These are phyloP conservation scores for Cladosporium sp. DNA, from an alignment of 2,329 filamentous ascomycete species.

Conservation along the genomic window DNA sequence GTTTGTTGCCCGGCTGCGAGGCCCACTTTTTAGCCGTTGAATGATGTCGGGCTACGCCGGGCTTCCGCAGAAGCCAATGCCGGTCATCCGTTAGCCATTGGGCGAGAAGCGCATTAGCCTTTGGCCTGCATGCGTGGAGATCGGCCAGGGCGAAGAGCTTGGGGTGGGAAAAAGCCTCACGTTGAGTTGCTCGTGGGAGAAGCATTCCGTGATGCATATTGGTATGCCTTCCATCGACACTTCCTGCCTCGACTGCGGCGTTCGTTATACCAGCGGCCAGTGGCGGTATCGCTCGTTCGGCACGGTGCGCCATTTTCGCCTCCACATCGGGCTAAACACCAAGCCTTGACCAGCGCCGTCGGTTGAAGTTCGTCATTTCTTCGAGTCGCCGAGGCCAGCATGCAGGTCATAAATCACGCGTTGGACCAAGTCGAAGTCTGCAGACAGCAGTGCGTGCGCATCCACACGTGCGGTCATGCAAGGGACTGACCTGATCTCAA, in stretches of 20 bases:
- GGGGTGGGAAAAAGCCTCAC: too few species aligned
- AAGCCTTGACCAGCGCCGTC: conserved; percentile 2
- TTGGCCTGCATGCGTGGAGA: conserved; percentile 1
- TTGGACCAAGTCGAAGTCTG: neutral
- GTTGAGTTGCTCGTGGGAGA: too few species aligned
- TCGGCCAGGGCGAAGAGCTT: conserved; percentile 1
- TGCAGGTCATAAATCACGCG: neutral
- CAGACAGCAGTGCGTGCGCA: too few species aligned
- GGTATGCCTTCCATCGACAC: too few species aligned
- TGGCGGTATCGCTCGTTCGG: neutral
- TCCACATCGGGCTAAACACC: conserved; percentile 7
- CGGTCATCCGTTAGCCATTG: conserved; percentile 1
- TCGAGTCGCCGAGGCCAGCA: neutral
- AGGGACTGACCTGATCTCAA: too few species aligned
- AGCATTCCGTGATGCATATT: too few species aligned
- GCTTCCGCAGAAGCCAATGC: neutral
- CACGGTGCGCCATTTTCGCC: conserved; percentile 9
- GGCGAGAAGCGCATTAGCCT: neutral
- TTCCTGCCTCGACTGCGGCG: too few species aligned
- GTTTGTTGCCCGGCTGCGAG: conserved; percentile 3
- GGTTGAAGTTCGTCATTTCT: conserved; percentile 10
- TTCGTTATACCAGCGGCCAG: too few species aligned
- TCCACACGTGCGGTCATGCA: too few species aligned
- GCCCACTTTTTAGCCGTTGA: conserved; percentile 1
- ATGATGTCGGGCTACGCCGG: conserved; percentile 1